Conservation (phyloP, 2,329 filamentous ascomycete genomes). For the Podosphaera leucotricha region DNA sequence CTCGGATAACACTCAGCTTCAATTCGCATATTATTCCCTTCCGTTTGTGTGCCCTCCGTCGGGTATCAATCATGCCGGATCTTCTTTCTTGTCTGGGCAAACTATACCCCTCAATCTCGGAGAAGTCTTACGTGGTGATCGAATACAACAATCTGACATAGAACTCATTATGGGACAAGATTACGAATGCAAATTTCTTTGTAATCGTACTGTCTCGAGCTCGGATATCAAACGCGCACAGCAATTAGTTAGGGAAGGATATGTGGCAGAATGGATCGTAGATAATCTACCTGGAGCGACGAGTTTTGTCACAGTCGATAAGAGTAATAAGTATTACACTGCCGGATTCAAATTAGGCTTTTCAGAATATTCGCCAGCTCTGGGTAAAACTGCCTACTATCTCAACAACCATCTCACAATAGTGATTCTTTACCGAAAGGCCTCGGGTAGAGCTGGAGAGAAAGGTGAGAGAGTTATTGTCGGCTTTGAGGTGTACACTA, state of each 20-base stretch:
- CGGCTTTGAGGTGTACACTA: conserved; percentile 75
- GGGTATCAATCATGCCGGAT: conserved; percentile 38
- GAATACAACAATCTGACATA: conserved; percentile 67
- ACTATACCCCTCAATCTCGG: conserved; percentile 65
- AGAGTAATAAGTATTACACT: conserved; percentile 67
- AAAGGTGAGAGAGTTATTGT: conserved; percentile 59
- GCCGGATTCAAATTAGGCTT: conserved; percentile 77
- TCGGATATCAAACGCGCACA: conserved; percentile 42
- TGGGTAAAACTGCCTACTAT: conserved; percentile 40
- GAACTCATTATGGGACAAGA: conserved; percentile 58
- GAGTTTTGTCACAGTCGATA: conserved; percentile 69
- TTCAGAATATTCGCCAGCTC: conserved; percentile 33
- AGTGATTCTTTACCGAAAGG: conserved; percentile 53
- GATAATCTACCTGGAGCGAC: conserved; percentile 79
- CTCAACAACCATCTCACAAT: conserved; percentile 79
- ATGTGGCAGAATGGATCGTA: conserved; percentile 82
- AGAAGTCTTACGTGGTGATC: conserved; percentile 67
- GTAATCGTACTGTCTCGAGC: conserved; percentile 40
- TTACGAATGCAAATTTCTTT: conserved; percentile 47
- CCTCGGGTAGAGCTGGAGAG: conserved; percentile 42
- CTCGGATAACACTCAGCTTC: conserved; percentile 71
- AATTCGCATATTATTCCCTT: conserved; percentile 75
- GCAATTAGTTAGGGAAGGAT: conserved; percentile 52
- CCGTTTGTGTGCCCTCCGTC: conserved; percentile 70
- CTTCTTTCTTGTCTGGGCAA: conserved; percentile 49